Conservation (phyloP, 768 basidiomycete genomes). For the Dioszegia hungarica region DNA sequence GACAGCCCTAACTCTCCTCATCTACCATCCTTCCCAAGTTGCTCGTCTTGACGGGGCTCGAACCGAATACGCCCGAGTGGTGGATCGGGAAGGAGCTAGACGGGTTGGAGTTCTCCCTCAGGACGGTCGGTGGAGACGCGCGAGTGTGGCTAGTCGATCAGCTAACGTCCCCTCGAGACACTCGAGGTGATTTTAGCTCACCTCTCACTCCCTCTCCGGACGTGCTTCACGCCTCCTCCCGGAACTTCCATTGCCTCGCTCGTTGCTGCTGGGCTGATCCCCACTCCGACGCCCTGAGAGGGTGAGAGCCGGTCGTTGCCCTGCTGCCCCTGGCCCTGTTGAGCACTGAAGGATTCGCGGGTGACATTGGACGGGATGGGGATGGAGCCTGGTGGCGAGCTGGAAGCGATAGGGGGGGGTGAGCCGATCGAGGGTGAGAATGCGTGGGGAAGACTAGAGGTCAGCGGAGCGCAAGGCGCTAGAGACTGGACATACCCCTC, state of each 20-base stretch:
- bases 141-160: constrained; percentile 2
- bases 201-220: constrained; percentile 33
- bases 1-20: constrained; percentile 18
- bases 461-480: not conserved
- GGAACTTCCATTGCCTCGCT: constrained; percentile 42
- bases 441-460: constrained; percentile 77
- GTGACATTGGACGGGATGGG: constrained; percentile 2
- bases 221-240: constrained; percentile 8
- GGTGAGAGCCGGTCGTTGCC: not conserved
- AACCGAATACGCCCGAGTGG: constrained; percentile 28
- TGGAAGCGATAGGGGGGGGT: not conserved
- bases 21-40: constrained; percentile 30
- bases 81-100: constrained; percentile 36
- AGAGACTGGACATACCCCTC: constrained; percentile 66
- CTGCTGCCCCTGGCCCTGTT: too few relatives aligned
- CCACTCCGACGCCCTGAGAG: constrained; percentile 27
- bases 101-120: constrained; percentile 22
- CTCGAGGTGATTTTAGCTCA: constrained; percentile 13
- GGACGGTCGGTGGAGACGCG: constrained; percentile 31
- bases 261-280: constrained; percentile 38
- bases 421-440: constrained; percentile 58
- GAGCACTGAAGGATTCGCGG: not conserved
- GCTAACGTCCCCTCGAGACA: not conserved
- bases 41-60: constrained; percentile 40
- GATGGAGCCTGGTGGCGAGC: not conserved